Percentiles rank a stretch among this genome's conserved stretches.
Conservation (phyloP, 805 yeast species). For the Danielozyma ontarioensis region DNA sequence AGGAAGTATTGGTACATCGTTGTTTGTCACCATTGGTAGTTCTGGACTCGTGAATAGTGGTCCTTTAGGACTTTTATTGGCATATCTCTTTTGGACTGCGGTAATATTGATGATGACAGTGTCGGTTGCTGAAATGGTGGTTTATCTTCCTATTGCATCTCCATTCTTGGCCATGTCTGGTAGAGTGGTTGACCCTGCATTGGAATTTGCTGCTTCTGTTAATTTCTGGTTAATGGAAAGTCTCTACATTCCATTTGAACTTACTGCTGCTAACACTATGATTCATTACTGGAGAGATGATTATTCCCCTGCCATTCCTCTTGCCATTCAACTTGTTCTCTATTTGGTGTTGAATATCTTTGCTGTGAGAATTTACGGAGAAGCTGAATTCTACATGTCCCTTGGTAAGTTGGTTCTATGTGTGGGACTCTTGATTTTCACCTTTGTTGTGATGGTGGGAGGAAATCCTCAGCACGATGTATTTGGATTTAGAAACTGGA, state of each 20-base stretch:
- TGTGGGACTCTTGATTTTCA: conserved; percentile 68
- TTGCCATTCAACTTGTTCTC: conserved; percentile 58
- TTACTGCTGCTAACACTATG: conserved; percentile 73
- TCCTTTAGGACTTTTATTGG: conserved; percentile 15
- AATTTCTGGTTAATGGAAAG: conserved; percentile 75
- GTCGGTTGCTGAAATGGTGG: conserved; percentile 74
- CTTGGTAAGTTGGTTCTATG: conserved; percentile 59
- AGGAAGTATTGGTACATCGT: conserved; percentile 16
- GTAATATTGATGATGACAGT: no score
- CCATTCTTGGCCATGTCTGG: conserved; percentile 75
- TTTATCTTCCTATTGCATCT: conserved; percentile 69
- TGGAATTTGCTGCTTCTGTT: no score
- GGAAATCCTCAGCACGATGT: conserved; percentile 71
- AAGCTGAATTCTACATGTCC: conserved; percentile 74
- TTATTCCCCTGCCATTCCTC: conserved; percentile 65
- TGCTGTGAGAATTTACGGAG: conserved; percentile 76
- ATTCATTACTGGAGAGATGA: conserved; percentile 79
- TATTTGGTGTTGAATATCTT: conserved; percentile 63
- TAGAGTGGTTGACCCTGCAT: conserved; percentile 68
- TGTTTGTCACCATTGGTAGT: conserved; percentile 16
- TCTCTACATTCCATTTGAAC: conserved; percentile 77
- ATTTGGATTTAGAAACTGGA: conserved; percentile 48
- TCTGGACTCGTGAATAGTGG: conserved; percentile 13
- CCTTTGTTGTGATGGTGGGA: conserved; percentile 79
- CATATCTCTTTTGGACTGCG: conserved; percentile 14